Evolutionary conservation across 1,284 basidiomycete species (phyloP), one percentile per base, ranked within the genome.

Genomic region (Marasmius oreades): DNA sequence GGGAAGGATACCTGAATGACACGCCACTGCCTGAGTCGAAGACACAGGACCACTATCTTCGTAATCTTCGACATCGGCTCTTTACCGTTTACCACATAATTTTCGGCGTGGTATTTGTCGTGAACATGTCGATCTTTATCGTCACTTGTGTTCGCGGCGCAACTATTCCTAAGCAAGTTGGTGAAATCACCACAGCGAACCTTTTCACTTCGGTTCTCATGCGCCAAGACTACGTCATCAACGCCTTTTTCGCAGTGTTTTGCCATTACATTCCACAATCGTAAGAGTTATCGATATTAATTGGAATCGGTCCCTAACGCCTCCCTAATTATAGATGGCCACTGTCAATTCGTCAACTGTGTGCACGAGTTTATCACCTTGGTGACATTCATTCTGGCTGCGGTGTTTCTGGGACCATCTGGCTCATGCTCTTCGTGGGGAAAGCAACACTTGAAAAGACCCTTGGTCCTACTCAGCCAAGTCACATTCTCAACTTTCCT

Each of bases 171-270:
- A 57, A 71, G 18, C 63, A n/a, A n/a, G n/a, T 76, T 5, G 73
- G 71, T n/a, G 64, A 71, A 31, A 66, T 73, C 57, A 71, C 73
- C 20, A 66, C 73, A 22, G 63, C 73, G 11, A 76, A 77, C 57
- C 63, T 77, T 24, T 73, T 75, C 56, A 69, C 67, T 42, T 69
- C 73, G 5, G 71, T 77, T 51, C 64, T 77, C 37, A 76, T 77
- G 70, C 72, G 77, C 14, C 77, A 77, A 59, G 76, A 76, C 62
- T 73, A 77, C 54, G 73, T 77, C 11, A 70, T 77, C 61, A 76
- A 77, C 57, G 65, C 70, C 4, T 73, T 76, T 63, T 76, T 75
- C 62, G 69, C 66, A 2, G 61, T 75, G 12, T 72, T 69, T 28
- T 73, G 71, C 48, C 44, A 45, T 22, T 64, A 72, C 10, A 70